Conservation (phyloP, 176 grass and related monocot genomes). For the Canna indica region DNA sequence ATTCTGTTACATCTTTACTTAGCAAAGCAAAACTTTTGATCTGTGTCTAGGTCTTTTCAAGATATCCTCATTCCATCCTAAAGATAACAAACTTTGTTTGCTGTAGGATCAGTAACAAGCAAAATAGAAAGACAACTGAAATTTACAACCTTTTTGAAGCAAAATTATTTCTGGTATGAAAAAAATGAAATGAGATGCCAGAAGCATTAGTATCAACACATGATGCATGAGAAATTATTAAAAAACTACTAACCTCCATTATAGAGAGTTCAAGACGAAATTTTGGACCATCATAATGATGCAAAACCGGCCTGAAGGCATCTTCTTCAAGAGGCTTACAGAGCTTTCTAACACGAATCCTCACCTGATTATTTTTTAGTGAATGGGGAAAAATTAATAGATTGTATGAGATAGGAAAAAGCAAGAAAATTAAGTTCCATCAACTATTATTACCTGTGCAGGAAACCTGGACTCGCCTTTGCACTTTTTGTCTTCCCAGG, state of each 20-base stretch:
- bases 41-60: no score
- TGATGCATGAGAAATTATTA: conserved; percentile 1
- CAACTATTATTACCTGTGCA: conserved; percentile 51
- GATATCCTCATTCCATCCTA: no score
- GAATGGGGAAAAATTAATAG: conserved; percentile 4
- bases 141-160: background rate
- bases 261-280: conserved; percentile 99
- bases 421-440: background rate
- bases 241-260: conserved; percentile 50
- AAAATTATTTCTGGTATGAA: background rate
- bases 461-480: conserved; percentile 99
- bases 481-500: conserved; percentile 99
- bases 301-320: conserved; percentile 95
- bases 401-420: background rate
- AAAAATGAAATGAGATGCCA: background rate
- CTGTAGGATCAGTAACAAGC: no score
- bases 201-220: conserved; percentile 1
- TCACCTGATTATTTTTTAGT: conserved; percentile 53
- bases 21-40: no score
- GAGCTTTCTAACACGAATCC: conserved; percentile 86
- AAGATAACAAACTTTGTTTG: no score
- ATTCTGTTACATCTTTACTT: no score
- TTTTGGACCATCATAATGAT: conserved; percentile 98
- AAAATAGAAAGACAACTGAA: background rate
- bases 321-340: conserved; percentile 97